Percentiles rank a stretch among this genome's conserved stretches.
Evolutionary conservation across 2,329 filamentous ascomycete genomes (phyloP).

Genomic region (Aureobasidium sp.): DNA sequence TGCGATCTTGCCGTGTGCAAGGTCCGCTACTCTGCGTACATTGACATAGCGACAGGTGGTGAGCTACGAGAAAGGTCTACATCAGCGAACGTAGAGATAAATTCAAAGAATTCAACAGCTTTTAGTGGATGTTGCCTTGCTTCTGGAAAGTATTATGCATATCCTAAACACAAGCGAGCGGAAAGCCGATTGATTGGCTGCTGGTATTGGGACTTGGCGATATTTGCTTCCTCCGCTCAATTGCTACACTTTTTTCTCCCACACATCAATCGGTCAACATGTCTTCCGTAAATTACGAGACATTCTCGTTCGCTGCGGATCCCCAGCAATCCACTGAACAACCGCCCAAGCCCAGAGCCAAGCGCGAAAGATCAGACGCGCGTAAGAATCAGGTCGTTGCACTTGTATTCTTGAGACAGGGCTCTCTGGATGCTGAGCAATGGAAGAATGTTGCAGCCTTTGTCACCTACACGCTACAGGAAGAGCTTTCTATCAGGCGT

Average conservation of each 20-base stretch:
- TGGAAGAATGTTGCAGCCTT: slow-evolving; percentile 10
- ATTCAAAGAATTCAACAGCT: too few species aligned
- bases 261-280: background rate
- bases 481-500: slow-evolving; percentile 9
- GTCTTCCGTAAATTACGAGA: slow-evolving; percentile 13
- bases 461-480: slow-evolving; percentile 13
- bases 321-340: background rate
- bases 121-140: too few species aligned
- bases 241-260: background rate
- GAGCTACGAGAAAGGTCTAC: too few species aligned
- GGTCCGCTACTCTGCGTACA: too few species aligned
- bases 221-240: too few species aligned
- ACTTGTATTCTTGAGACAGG: slow-evolving; percentile 14
- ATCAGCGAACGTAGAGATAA: too few species aligned
- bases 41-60: too few species aligned
- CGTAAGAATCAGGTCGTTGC: slow-evolving; percentile 13
- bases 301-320: slow-evolving; percentile 10
- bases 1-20: too few species aligned
- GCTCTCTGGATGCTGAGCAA: background rate
- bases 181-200: too few species aligned
- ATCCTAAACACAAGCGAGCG: too few species aligned
- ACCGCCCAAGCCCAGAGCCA: background rate
- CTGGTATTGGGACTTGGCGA: too few species aligned
- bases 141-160: too few species aligned
- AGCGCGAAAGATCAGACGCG: background rate